Conservation (phyloP, 2,329 filamentous ascomycete species). For the Cryphonectria radicalis region DNA sequence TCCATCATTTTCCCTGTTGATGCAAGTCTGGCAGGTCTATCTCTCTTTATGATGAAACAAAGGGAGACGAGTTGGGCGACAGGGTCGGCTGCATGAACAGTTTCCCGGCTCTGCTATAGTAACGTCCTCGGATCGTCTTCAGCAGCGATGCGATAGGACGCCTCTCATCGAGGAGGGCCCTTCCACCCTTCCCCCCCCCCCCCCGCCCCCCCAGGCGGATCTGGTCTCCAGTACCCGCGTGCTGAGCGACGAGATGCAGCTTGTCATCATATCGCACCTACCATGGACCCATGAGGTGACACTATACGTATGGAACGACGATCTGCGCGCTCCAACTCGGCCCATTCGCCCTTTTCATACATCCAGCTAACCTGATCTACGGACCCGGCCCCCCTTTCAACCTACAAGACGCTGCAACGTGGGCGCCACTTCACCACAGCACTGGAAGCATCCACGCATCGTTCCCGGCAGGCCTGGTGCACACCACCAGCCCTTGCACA, state of each 20-base stretch:
- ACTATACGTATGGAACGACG: neutral
- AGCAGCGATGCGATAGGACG: neutral
- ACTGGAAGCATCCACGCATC: conserved; percentile 2
- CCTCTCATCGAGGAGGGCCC: neutral
- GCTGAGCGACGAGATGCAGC: neutral
- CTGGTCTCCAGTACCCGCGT: neutral
- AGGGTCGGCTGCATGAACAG: neutral
- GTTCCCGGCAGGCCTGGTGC: neutral
- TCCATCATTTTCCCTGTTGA: neutral
- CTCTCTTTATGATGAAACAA: neutral
- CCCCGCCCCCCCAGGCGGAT: neutral
- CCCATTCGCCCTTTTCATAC: neutral
- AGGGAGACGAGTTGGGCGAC: neutral
- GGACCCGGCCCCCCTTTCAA: neutral
- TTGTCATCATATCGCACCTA: neutral
- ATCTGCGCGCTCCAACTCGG: neutral
- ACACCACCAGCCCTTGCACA: neutral
- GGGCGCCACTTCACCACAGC: neutral
- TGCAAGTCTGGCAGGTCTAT: neutral
- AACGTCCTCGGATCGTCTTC: neutral
- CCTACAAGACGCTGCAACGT: neutral
- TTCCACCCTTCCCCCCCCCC: too few relatives aligned
- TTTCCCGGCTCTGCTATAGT: too few relatives aligned
- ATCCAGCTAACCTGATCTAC: neutral
- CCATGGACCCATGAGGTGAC: neutral